Evolutionary conservation across 305 asterid genomes (phyloP), one percentile per base, ranked within the genome.

Genomic region (Fraxinus latifolia): DNA sequence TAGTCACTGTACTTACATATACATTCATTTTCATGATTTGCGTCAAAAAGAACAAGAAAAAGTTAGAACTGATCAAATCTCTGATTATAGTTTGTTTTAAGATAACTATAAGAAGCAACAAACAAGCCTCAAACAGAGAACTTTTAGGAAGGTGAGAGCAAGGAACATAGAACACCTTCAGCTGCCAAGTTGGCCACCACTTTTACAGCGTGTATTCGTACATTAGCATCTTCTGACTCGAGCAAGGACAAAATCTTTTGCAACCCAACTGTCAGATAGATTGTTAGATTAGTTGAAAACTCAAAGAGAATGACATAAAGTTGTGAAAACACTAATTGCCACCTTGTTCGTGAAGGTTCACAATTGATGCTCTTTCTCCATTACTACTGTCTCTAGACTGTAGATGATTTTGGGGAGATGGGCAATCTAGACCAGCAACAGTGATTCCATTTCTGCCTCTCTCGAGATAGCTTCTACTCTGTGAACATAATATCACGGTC

Each of bases 131-230:
- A 15, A 73, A 62, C 29, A 27, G 19, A 25, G 74, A 67, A 67
- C 36, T 67, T 19, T 23, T 27, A 62, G 74, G 74, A 19, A 67
- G 36, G 74, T 67, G 80, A 83, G 81, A 71, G 83, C 44, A 71
- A 53, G 78, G 81, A 67, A 50, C 76, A 81, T 23, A 82, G 50
- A 86, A 79, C 84, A 96, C 99, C 99, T 92, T 96, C 99, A 55
- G 99, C 99, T 77, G 99, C 99, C 81, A 96, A 89, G 91, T 96
- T 96, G 79, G 99, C 99, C 70, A 96, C 98, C 72, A 96, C 98
- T 87, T 96, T 96, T 82, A 95, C 99, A 34, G 98, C 99, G 91
- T 96, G 98, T 87, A 93, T 94, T 80, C 97, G 93, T 76, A 95
- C 98, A 84, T 85, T 91, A 53, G 95, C 92, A 88, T 96, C 99